A percentile compares a stretch with the other conserved stretches of the same genome.
Conservation (phyloP, 192 early-diverging fungal species). For the Polychytrium aggregatum region DNA sequence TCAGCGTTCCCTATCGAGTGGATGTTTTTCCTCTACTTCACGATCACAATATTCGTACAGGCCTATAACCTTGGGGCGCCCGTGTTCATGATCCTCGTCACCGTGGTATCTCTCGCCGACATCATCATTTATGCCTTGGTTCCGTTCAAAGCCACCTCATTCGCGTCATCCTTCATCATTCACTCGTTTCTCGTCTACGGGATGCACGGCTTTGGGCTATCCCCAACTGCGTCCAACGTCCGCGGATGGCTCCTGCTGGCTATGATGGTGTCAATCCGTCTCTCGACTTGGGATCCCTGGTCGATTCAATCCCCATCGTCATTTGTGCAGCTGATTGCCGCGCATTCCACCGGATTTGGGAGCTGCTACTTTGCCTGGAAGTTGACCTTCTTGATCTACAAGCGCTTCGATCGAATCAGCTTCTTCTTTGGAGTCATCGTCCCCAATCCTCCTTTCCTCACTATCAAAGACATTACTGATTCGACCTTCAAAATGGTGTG, state of each 20-base stretch:
- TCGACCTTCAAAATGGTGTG: constrained; percentile 14
- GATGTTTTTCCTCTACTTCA: constrained; percentile 27
- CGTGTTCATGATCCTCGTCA: constrained; percentile 9
- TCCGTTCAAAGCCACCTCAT: constrained; percentile 14
- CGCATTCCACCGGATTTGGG: constrained; percentile 22
- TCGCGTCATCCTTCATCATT: constrained; percentile 18
- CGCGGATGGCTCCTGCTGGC: constrained; percentile 12
- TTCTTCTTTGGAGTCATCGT: constrained; percentile 18
- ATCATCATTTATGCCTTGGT: constrained; percentile 10
- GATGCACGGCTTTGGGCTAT: constrained; percentile 29
- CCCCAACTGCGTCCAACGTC: constrained; percentile 10
- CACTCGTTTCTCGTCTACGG: constrained; percentile 21
- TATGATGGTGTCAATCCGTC: constrained; percentile 22
- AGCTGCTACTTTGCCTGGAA: constrained; percentile 16
- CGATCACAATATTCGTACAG: constrained; percentile 20
- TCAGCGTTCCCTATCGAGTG: constrained; percentile 32
- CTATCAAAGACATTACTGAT: constrained; percentile 15
- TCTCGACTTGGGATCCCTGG: constrained; percentile 30
- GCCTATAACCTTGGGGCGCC: constrained; percentile 11
- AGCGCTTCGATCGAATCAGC: constrained; percentile 17
- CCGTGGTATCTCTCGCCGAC: constrained; percentile 16
- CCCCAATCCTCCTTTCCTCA: constrained; percentile 13
- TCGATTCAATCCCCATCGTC: constrained; percentile 9
- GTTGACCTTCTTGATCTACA: constrained; percentile 5
- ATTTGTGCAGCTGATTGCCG: constrained; percentile 21